A percentile compares a stretch with the other conserved stretches of the same genome.
Conservation (phyloP, 208 protist genomes). For the Leishmania guyanensis region DNA sequence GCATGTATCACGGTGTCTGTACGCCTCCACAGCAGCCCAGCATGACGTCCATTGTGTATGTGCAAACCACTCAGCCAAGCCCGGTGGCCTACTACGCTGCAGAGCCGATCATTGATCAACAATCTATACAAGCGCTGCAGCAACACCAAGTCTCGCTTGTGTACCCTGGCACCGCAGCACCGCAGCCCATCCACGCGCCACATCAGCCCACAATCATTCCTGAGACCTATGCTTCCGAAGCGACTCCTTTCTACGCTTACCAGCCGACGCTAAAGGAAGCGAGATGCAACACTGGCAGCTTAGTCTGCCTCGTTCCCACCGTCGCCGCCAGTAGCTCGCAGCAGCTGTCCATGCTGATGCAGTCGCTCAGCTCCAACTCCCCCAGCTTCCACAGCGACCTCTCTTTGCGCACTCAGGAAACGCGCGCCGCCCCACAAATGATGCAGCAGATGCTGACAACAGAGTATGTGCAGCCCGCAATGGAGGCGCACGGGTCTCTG, state of each 20-base stretch:
- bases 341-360: conserved; percentile 21
- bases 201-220: conserved; percentile 7
- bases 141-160: conserved; percentile 16
- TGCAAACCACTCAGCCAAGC: conserved; percentile 10
- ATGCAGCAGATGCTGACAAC: neutral
- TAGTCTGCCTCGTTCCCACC: conserved; percentile 7
- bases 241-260: conserved; percentile 14
- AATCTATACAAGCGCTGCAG: neutral
- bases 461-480: neutral
- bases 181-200: neutral
- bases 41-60: conserved; percentile 28
- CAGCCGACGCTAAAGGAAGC: conserved; percentile 7
- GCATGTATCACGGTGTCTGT: conserved; percentile 1
- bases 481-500: neutral
- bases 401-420: neutral
- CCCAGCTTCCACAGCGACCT: conserved; percentile 1
- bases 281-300: neutral
- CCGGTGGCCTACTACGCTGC: conserved; percentile 15
- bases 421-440: conserved; percentile 10
- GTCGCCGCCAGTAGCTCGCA: neutral
- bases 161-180: neutral
- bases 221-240: neutral
- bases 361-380: conserved; percentile 10
- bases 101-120: neutral
- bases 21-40: conserved; percentile 5